Evolutionary conservation across 1,139 yeast species (phyloP), one percentile per base, ranked within the genome.

Genomic region (Dujonia santamariae): DNA sequence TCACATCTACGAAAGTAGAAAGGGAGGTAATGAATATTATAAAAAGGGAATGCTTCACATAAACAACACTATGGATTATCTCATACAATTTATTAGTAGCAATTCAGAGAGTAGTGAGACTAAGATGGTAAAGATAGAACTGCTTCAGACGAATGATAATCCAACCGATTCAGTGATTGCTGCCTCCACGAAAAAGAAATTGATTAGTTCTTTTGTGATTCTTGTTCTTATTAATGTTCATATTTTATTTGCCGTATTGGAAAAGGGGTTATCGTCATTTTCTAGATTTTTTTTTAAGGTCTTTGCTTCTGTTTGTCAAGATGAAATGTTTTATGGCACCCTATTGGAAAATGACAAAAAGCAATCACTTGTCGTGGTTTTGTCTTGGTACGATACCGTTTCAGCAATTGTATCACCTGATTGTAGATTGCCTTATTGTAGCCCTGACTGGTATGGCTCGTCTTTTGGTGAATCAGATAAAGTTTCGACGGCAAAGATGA

Each of bases 301-400:
- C n/a, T 70, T 72, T 46, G 67, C 74, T 2, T 61, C 70, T 2
- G 68, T 75, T 27, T 73, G 77, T 20, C 59, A 59, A 35, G 75
- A 60, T 32, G 28, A 36, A 14, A 40, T 35, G 9, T 55, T 59
- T 31, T 54, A 51, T 40, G 39, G 44, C 19, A 39, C 49, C n/a
- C 45, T 59, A 21, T 44, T 66, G 44, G 61, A 61, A 13, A 64
- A 60, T 30, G 72, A 70, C 18, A 72, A 69, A 40, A 75, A 72
- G 42, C 60, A 68, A 17, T 67, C 73, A 4, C 46, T 74, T 26
- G 63, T 71, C 9, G 73, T 74, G 13, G 75, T 71, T 11, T 46
- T 75, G 4, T 66, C 78, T 1, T 74, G 80, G 80, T 74, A 71
- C 47, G 80, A 75, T 44, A 74, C 80, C 0, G 70, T 74, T 2